Conservation (phyloP, 495 filamentous ascomycete genomes). For the Penicillium daleae region DNA sequence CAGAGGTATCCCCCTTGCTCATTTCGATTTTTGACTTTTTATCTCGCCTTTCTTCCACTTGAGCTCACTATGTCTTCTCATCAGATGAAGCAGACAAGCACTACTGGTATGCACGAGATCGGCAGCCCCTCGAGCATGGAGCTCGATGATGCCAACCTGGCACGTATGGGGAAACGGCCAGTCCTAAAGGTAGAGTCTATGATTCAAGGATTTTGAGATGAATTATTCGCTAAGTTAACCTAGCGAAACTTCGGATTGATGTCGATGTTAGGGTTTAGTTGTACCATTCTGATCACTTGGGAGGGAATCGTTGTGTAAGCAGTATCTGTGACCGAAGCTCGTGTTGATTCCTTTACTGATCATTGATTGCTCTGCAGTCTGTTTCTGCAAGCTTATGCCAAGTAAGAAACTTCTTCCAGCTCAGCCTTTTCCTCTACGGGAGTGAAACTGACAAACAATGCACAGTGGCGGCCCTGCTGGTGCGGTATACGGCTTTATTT, state of each 20-base stretch:
- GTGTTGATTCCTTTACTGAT: neutral
- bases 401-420: conserved; percentile 24
- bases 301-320: conserved; percentile 47
- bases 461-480: conserved; percentile 54
- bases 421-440: neutral
- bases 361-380: conserved; percentile 18
- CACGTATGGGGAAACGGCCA: conserved; percentile 54
- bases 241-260: conserved; percentile 54
- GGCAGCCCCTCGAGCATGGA: conserved; percentile 24
- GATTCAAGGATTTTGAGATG: neutral
- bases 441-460: conserved; percentile 7
- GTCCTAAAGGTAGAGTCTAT: conserved; percentile 42
- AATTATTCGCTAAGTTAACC: neutral
- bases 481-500: conserved; percentile 55
- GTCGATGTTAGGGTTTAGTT: conserved; percentile 55
- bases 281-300: conserved; percentile 56
- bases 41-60: neutral
- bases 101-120: conserved; percentile 19
- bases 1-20: neutral
- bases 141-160: conserved; percentile 46
- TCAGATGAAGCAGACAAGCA: conserved; percentile 19
- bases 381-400: conserved; percentile 41
- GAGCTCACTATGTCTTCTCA: conserved; percentile 17
- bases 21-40: neutral
- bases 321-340: neutral